Percentiles rank a stretch among this genome's conserved stretches.
Evolutionary conservation across 768 basidiomycete genomes (phyloP).

Genomic region (Boletus reticuloceps): DNA sequence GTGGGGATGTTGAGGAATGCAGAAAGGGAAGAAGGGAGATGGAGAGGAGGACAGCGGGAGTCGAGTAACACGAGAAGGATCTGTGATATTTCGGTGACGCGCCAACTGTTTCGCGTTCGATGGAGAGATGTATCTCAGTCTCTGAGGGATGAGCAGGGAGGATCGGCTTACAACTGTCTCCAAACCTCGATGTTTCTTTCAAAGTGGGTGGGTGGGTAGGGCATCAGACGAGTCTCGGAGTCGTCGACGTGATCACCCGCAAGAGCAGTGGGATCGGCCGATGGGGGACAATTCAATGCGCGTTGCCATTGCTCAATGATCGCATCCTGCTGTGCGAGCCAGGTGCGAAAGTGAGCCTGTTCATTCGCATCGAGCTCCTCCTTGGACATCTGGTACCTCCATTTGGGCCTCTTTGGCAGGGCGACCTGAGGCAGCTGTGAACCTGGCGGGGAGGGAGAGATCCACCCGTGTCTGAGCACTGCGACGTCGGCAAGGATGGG

Average conservation of each 20-base stretch:
- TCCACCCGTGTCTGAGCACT: conserved; percentile 30
- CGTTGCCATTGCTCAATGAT: conserved; percentile 52
- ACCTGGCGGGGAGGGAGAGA: background rate
- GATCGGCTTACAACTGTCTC: conserved; percentile 75
- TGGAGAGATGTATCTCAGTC: background rate
- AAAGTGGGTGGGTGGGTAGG: conserved; percentile 71
- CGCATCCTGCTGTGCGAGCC: conserved; percentile 67
- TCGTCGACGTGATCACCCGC: background rate
- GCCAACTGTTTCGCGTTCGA: conserved; percentile 60
- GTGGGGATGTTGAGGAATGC: conserved; percentile 46
- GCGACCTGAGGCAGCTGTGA: conserved; percentile 5
- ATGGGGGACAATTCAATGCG: conserved; percentile 4
- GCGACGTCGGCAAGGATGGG: conserved; percentile 48
- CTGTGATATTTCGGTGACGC: conserved; percentile 88
- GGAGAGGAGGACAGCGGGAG: conserved; percentile 83
- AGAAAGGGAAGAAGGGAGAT: conserved; percentile 78
- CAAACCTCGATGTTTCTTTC: conserved; percentile 94
- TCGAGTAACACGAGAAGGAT: conserved; percentile 88
- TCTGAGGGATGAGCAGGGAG: background rate
- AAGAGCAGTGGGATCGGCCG: conserved; percentile 2
- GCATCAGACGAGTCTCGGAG: conserved; percentile 37
- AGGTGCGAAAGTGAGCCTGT: conserved; percentile 77
- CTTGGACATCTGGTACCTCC: conserved; percentile 85
- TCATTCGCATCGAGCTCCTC: conserved; percentile 89
- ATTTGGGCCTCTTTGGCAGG: conserved; percentile 74